Percentiles rank a stretch among this genome's conserved stretches.
phyloP scores from a whole-genome alignment of 192 early-diverging fungal genomes.

The Backusella psychrophila region DNA sequence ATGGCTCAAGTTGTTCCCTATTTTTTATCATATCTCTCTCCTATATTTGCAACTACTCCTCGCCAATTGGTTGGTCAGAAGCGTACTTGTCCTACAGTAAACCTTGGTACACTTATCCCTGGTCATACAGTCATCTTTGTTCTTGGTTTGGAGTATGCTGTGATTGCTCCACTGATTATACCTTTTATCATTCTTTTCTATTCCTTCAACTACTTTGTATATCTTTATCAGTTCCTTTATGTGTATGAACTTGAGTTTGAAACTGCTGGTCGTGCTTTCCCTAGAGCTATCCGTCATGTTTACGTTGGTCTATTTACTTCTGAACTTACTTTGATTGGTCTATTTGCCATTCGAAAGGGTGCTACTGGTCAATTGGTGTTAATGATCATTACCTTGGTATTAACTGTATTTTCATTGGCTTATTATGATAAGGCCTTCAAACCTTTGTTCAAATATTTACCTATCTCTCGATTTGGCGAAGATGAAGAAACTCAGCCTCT shows the following conservation, averaged over 20 bases:
- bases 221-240: constrained; percentile 80
- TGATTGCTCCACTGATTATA: constrained; percentile 78
- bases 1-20: constrained; percentile 67
- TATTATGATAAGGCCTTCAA: constrained; percentile 41
- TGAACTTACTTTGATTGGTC: constrained; percentile 67
- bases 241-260: constrained; percentile 60
- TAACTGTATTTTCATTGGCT: constrained; percentile 24
- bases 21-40: constrained; percentile 57
- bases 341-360: constrained; percentile 60
- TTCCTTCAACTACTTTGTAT: constrained; percentile 69
- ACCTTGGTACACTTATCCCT: constrained; percentile 65
- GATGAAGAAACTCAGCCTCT: background rate
- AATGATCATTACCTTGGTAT: constrained; percentile 39
- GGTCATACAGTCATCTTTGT: constrained; percentile 66
- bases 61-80: constrained; percentile 58
- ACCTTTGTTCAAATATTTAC: constrained; percentile 44
- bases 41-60: constrained; percentile 66
- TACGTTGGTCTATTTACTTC: constrained; percentile 70
- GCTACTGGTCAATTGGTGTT: constrained; percentile 42
- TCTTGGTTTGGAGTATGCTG: constrained; percentile 72
- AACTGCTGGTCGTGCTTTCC: constrained; percentile 65
- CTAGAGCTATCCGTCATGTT: constrained; percentile 58
- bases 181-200: constrained; percentile 78
- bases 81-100: constrained; percentile 43
- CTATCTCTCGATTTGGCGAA: constrained; percentile 30